These are phyloP conservation scores for Rhizopogon vinicolor DNA, from an alignment of 768 basidiomycete genomes.

Conservation along the genomic window DNA sequence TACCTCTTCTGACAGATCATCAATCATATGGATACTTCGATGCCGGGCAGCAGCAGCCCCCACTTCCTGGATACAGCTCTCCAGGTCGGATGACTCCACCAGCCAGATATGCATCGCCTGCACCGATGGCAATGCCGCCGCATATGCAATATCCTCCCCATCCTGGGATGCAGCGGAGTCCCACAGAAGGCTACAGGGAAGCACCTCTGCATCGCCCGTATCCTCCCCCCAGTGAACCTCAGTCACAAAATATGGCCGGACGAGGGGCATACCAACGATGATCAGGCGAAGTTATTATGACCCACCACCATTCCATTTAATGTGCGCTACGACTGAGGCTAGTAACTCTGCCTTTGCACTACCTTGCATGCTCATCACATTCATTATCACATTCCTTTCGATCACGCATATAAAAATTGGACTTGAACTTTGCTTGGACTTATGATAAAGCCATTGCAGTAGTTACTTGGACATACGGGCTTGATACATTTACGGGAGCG, in stretches of 20 bases:
- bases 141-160: slow-evolving; percentile 37
- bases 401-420: slow-evolving; percentile 6
- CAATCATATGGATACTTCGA: slow-evolving; percentile 13
- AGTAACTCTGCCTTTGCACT: not conserved
- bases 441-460: not conserved
- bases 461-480: slow-evolving; percentile 2
- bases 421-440: not conserved
- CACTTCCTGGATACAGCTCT: slow-evolving; percentile 21
- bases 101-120: slow-evolving; percentile 26
- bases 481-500: slow-evolving; percentile 3
- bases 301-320: slow-evolving; percentile 1
- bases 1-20: slow-evolving; percentile 49
- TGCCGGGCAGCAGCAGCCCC: slow-evolving; percentile 7
- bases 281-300: not conserved
- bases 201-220: slow-evolving; percentile 62
- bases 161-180: slow-evolving; percentile 16
- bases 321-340: slow-evolving; percentile 12
- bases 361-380: slow-evolving; percentile 4
- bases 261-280: slow-evolving; percentile 24
- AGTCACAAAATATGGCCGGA: slow-evolving; percentile 23
- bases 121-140: slow-evolving; percentile 35
- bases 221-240: slow-evolving; percentile 19
- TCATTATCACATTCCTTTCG: slow-evolving; percentile 7
- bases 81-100: slow-evolving; percentile 14
- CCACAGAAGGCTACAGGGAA: slow-evolving; percentile 42